Evolutionary conservation across 129 eudicot species (phyloP), one percentile per base, ranked within the genome.

Genomic region (Lactuca sativa): DNA sequence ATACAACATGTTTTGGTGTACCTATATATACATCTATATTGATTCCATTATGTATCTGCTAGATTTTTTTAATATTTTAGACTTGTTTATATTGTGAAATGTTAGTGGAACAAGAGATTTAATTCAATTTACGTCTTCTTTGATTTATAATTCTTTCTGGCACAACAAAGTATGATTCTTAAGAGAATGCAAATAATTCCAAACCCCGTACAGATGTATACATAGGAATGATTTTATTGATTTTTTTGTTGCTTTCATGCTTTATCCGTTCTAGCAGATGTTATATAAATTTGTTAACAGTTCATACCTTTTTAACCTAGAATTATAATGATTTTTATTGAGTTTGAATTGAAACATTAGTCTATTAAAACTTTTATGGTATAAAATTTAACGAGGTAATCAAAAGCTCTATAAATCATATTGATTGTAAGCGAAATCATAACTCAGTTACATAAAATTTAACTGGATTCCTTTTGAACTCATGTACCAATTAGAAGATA

Each of bases 381-480:
- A 16, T 65, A 32, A 65, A 18, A 51, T 64, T 64, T 15, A 18
- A 9, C 57, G 62, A 30, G 0, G 65, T 70, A 25, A 57, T 43
- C 11, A 18, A 62, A 53, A 12, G 33, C 9, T 64, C n/a, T 10
- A 30, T n/a, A 33, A 36, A 55, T 62, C 67, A 59, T 17, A 33
- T 16, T 61, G 16, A 44, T 15, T 54, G 9, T 64, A 21, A 52
- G 52, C 44, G 38, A 30, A 63, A 47, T 14, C n/a, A 32, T 17
- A 66, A 74, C 57, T 33, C 70, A 68, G 61, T 41, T 38, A 38
- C 64, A 31, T 48, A 60, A 75, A n/a, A 75, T 62, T 62, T 59
- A 58, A 60, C 48, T 60, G 6, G 25, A n/a, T 30, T 75, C 75
- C 48, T 30, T n/a, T 34, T 66, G 36, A 59, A 58, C 62, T 75